Base-by-base conservation (phyloP, 2,329 filamentous ascomycete species). In the Fusarium begoniae region DNA sequence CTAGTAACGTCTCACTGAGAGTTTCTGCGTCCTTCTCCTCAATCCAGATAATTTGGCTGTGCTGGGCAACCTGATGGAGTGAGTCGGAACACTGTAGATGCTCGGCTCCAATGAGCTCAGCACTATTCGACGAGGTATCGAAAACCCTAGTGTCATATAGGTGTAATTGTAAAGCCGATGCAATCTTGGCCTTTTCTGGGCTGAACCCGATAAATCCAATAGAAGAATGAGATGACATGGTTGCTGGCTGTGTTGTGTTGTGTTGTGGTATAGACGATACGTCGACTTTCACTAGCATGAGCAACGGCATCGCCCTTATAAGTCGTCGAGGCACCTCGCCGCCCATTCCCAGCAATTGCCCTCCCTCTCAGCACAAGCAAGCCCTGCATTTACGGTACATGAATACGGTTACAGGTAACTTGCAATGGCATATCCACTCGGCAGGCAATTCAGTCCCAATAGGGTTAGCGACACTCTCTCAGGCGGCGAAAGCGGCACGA, bases 51-150 rank as follows among this genome's bases (percentile, higher is more conserved):
- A 37, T 12, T 4, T 53, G 50, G 50, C 32, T 53, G 17, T 53
- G 12, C 1, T 53, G 30, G 17, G 8, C n/a, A 24, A 53, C 30
- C 20, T 26, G 32, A 26, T 37, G 30, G n/a, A 15, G 1, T 2
- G 32, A 26, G 2, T 53, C 50, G 8, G 32, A 37, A 2, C 2
- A 6, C 17, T 37, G 17, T 8, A 6, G 0, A 6, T 37, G 50
- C 17, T 3, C 32, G 5, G 32, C 6, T 53, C 0, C 30, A 18
- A 11, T 15, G 17, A 37, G 9, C 32, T 26, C 12, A 37, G 0
- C 6, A 26, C 0, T 15, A 0, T 53, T 3, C 0, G 13, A 37
- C 0, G 13, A 50, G 12, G 17, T 11, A 13, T 53, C n/a, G 3
- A 2, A 37, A 28, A 28, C 26, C 26, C 26, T 28, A 28, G 26